Evolutionary conservation across 2,329 filamentous ascomycete genomes (phyloP), one percentile per base, ranked within the genome.

Genomic region (Talaromyces funiculosus): DNA sequence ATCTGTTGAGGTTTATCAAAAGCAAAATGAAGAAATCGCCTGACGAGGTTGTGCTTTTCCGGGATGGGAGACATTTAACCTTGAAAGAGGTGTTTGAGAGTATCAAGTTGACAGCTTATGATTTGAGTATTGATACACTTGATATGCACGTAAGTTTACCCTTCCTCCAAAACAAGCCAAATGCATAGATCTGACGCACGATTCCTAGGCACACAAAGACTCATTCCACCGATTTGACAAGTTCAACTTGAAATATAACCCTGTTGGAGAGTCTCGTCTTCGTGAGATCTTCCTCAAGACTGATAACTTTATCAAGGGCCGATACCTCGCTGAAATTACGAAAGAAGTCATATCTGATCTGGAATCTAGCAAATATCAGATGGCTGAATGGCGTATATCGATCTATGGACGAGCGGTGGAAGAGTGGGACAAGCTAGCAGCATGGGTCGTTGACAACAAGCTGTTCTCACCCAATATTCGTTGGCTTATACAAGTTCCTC

Each of bases 11-110:
- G 59, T 99, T 99, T 77, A 99, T 99, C 80, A 99, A 99, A 78
- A 96, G 92, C 77, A 99, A 99, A 78, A 97, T 99, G 91, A 97
- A 97, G 83, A 99, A 96, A 76, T 94, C 85, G 18, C 92, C 92
- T 0, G 90, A 97, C 69, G 94, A 99, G 77, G 86, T 94, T 33
- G 94, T 99, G 6, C 83, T 99, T 47, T 95, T 87, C 74, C 85
- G 94, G 71, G 94, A 99, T 73, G 93, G 90, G 62, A 96, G 93
- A 74, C 86, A 96, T 74, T 80, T 99, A 67, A 97, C 94, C 0
- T 78, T 99, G 62, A 86, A 86, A 61, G 90, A 99, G 76, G 94
- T 99, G 0, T 99, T 99, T 74, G 88, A 96, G 69, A 96, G 92
- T 77, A 96, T 99, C 78, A 96, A 96, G 65, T 80, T 99, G 67